These are phyloP conservation scores for Tritrichomonas foetus DNA, from an alignment of 208 protist species.

Conservation along the genomic window DNA sequence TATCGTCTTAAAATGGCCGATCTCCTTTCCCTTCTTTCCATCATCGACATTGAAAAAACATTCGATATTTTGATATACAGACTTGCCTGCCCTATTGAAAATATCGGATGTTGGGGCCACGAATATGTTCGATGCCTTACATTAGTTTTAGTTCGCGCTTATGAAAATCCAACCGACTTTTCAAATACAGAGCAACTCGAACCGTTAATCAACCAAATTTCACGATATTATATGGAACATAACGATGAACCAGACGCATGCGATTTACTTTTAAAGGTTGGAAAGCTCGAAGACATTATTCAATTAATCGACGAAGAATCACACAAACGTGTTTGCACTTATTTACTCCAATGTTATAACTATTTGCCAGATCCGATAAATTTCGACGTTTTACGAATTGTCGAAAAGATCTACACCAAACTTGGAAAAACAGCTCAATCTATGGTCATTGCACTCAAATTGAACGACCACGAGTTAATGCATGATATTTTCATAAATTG, in stretches of 20 bases:
- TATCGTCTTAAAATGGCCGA: conserved; percentile 56
- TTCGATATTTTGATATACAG: conserved; percentile 81
- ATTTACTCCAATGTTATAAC: conserved; percentile 77
- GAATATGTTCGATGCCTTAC: conserved; percentile 83
- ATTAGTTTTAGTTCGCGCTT: neutral
- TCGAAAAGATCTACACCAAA: conserved; percentile 41
- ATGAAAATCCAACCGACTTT: neutral
- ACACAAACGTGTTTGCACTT: conserved; percentile 83
- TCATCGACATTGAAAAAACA: conserved; percentile 41
- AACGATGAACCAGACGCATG: conserved; percentile 92
- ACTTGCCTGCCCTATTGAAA: conserved; percentile 77
- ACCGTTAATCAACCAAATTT: conserved; percentile 47
- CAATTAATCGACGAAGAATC: conserved; percentile 78
- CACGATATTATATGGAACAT: conserved; percentile 75
- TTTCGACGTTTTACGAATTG: neutral
- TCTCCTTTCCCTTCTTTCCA: conserved; percentile 52
- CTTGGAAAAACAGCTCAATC: conserved; percentile 20
- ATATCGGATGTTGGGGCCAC: conserved; percentile 93
- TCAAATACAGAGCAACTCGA: neutral
- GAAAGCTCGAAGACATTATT: conserved; percentile 71
- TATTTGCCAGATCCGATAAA: conserved; percentile 47
- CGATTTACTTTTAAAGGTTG: conserved; percentile 84
- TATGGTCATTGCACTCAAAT: conserved; percentile 47
- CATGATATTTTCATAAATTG: conserved; percentile 40
- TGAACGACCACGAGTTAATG: conserved; percentile 45